phyloP scores from a whole-genome alignment of 805 yeast genomes.

The Nakazawaea ishiwadae region DNA sequence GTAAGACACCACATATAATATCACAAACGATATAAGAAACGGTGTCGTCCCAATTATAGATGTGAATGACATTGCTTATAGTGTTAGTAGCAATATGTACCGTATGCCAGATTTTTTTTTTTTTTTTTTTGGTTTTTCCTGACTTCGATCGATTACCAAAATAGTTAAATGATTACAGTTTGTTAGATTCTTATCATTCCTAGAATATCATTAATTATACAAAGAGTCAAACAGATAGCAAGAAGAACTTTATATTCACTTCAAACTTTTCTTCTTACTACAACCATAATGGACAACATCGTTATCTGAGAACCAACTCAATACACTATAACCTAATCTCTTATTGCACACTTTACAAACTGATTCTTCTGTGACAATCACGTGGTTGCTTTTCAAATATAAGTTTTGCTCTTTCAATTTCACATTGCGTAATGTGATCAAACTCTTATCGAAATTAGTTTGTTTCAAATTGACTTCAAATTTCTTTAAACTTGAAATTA shows the following conservation, averaged over 20 bases:
- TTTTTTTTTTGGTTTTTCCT: too few species aligned
- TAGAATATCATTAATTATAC: too few species aligned
- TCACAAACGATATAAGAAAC: constrained; percentile 9
- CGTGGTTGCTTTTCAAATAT: constrained; percentile 29
- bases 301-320: constrained; percentile 41
- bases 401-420: constrained; percentile 40
- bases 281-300: constrained; percentile 58
- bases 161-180: too few species aligned
- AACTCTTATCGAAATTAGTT: constrained; percentile 37
- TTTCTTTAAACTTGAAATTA: constrained; percentile 40
- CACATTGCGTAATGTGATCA: constrained; percentile 50
- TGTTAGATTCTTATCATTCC: too few species aligned
- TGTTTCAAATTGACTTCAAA: constrained; percentile 35
- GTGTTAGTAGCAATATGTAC: background rate
- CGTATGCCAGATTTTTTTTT: too few species aligned
- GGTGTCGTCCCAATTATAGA: constrained; percentile 15
- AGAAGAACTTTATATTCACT: too few species aligned
- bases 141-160: too few species aligned
- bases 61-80: constrained; percentile 4
- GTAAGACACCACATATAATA: constrained; percentile 7
- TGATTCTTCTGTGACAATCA: constrained; percentile 35
- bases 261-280: constrained; percentile 3
- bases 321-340: constrained; percentile 47
- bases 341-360: constrained; percentile 60
- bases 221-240: too few species aligned